phyloP scores from a whole-genome alignment of 345 rosid genomes.

The Laguncularia racemosa region DNA sequence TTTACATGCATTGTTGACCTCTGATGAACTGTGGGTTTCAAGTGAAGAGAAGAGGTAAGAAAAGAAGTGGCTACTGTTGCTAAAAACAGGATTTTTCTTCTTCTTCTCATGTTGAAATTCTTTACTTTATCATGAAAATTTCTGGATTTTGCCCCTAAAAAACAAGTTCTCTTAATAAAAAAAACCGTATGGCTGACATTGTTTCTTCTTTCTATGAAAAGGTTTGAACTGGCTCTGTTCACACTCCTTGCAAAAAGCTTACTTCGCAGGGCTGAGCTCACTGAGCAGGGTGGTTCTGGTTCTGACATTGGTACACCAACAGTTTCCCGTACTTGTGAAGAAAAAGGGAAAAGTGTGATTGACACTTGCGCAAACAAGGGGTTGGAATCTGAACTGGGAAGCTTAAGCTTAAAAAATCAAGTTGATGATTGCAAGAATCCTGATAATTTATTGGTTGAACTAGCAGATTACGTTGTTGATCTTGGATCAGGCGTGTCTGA shows the following conservation, averaged over 20 bases:
- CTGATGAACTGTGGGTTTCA: constrained; percentile 89
- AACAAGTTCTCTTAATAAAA: too few relatives aligned
- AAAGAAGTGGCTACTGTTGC: constrained; percentile 5
- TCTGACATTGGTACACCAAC: constrained; percentile 35
- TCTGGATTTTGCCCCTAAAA: too few relatives aligned
- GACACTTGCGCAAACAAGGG: constrained; percentile 34
- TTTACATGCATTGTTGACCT: constrained; percentile 83
- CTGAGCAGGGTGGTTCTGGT: constrained; percentile 44
- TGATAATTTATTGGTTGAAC: constrained; percentile 42
- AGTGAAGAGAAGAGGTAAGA: constrained; percentile 90
- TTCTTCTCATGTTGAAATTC: constrained; percentile 6
- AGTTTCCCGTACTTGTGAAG: constrained; percentile 40
- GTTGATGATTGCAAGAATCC: constrained; percentile 24
- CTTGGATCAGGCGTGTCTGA: constrained; percentile 36
- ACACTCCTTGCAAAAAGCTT: constrained; percentile 69
- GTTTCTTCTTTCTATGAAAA: constrained; percentile 23
- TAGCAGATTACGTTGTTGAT: constrained; percentile 47
- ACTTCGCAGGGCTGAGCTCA: constrained; percentile 40
- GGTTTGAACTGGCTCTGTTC: constrained; percentile 85
- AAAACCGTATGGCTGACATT: constrained; percentile 5
- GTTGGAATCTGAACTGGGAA: constrained; percentile 54
- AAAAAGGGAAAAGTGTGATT: constrained; percentile 43
- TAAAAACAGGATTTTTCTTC: neutral
- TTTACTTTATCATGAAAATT: neutral
- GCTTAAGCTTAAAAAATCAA: constrained; percentile 39